A percentile compares a stretch with the other conserved stretches of the same genome.
These are phyloP conservation scores for Eleusine coracana DNA, from an alignment of 176 grass and related monocot species.

Conservation along the genomic window DNA sequence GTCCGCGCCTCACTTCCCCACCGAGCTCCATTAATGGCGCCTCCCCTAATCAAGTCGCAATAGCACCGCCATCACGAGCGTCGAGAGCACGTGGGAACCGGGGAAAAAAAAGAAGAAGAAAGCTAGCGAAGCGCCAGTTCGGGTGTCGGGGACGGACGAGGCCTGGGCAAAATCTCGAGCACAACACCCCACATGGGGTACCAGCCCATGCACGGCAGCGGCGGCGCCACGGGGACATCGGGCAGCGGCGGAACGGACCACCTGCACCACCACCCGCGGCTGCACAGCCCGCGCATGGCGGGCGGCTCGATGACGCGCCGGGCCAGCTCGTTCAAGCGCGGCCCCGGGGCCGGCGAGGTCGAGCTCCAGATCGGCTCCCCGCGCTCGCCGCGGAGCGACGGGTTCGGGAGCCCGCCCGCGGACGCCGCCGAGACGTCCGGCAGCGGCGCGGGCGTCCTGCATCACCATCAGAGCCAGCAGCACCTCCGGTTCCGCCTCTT, in stretches of 20 bases:
- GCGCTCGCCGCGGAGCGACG: constrained; percentile 62
- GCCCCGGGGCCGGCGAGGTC: constrained; percentile 56
- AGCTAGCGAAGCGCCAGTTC: neutral
- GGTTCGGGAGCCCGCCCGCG: constrained; percentile 43
- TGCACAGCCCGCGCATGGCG: constrained; percentile 80
- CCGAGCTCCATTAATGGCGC: constrained; percentile 75
- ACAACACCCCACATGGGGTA: constrained; percentile 59
- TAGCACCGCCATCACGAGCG: neutral
- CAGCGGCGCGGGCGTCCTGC: neutral
- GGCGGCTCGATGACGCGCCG: constrained; percentile 87
- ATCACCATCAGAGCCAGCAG: constrained; percentile 56
- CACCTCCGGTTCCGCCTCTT: constrained; percentile 69
- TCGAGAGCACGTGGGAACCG: constrained; percentile 1
- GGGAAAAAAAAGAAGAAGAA: neutral
- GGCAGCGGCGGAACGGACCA: constrained; percentile 26
- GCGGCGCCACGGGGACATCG: constrained; percentile 31
- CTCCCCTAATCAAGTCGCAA: constrained; percentile 31
- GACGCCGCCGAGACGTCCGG: constrained; percentile 36
- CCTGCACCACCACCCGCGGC: constrained; percentile 42
- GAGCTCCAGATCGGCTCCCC: constrained; percentile 99
- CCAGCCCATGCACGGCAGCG: constrained; percentile 62
- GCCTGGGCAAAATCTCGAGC: neutral
- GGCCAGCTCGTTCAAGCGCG: constrained; percentile 91
- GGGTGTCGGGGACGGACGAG: neutral
- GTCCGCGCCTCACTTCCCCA: constrained; percentile 18